Evolutionary conservation across 441 rosid species (phyloP).

Genomic region (Flueggea neowawraea): DNA sequence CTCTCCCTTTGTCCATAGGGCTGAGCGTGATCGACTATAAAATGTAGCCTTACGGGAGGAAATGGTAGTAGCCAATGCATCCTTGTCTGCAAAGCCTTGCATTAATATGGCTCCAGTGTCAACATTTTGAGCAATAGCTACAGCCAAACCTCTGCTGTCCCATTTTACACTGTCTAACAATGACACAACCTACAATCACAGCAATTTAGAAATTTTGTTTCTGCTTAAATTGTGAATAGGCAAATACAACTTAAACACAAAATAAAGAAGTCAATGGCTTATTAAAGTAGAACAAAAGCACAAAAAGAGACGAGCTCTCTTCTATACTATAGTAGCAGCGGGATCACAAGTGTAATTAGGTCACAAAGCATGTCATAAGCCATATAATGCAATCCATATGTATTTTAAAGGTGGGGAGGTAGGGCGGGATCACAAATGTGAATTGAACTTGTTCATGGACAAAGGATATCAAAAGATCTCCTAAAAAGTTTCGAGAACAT

Average conservation of each 20-base stretch:
- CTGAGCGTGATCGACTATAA: constrained; percentile 57
- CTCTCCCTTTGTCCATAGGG: constrained; percentile 88
- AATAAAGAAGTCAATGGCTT: too few relatives aligned
- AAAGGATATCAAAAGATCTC: too few relatives aligned
- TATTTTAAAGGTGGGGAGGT: too few relatives aligned
- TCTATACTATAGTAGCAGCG: too few relatives aligned
- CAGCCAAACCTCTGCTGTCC: constrained; percentile 92
- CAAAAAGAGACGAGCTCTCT: too few relatives aligned
- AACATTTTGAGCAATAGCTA: constrained; percentile 91
- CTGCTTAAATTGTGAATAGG: background rate
- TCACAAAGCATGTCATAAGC: too few relatives aligned
- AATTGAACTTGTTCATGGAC: too few relatives aligned
- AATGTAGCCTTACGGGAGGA: constrained; percentile 77
- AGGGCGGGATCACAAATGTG: too few relatives aligned
- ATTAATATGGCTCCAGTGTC: constrained; percentile 86
- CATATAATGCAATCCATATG: too few relatives aligned
- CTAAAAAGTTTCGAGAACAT: too few relatives aligned
- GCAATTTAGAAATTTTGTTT: background rate
- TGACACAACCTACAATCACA: constrained; percentile 48
- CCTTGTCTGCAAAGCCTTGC: constrained; percentile 70
- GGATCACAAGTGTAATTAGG: too few relatives aligned
- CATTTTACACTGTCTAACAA: constrained; percentile 77
- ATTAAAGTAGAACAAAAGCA: too few relatives aligned
- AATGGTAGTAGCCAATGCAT: constrained; percentile 66
- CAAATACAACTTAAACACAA: background rate